Conservation (phyloP, 2,329 filamentous ascomycete species). For the Immersiporthe knoxdaviesiana region DNA sequence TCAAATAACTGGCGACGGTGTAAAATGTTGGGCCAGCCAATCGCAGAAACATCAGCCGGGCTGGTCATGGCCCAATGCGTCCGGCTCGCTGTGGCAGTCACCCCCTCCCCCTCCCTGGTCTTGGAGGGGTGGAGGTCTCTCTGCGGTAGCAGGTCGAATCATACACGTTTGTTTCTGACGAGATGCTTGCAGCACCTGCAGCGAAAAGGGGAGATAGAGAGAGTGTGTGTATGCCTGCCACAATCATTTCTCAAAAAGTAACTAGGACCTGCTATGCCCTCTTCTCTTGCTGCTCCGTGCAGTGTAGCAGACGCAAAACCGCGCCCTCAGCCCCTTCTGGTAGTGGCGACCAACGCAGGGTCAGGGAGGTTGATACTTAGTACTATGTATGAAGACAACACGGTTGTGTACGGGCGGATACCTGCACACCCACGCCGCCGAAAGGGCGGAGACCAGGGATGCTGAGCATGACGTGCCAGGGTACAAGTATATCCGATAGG, state of each 20-base stretch:
- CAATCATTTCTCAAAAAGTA: neutral
- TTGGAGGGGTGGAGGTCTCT: neutral
- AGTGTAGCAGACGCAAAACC: constrained; percentile 4
- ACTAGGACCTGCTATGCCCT: neutral
- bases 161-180: neutral
- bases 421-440: constrained; percentile 10
- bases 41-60: neutral
- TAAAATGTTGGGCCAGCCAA: neutral
- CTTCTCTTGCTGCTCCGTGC: neutral
- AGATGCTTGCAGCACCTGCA: constrained; percentile 18
- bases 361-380: constrained; percentile 14
- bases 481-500: neutral
- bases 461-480: neutral
- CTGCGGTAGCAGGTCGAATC: constrained; percentile 10
- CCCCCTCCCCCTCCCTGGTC: too few relatives aligned
- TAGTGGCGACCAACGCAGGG: constrained; percentile 9
- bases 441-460: neutral
- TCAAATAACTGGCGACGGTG: neutral
- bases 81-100: neutral
- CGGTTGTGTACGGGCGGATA: neutral
- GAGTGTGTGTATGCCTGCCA: too few relatives aligned
- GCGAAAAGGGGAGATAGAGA: neutral
- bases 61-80: neutral
- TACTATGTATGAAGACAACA: too few relatives aligned
- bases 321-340: constrained; percentile 9